Conservation (phyloP, 208 protist species). For the Leishmania gerbilli region DNA sequence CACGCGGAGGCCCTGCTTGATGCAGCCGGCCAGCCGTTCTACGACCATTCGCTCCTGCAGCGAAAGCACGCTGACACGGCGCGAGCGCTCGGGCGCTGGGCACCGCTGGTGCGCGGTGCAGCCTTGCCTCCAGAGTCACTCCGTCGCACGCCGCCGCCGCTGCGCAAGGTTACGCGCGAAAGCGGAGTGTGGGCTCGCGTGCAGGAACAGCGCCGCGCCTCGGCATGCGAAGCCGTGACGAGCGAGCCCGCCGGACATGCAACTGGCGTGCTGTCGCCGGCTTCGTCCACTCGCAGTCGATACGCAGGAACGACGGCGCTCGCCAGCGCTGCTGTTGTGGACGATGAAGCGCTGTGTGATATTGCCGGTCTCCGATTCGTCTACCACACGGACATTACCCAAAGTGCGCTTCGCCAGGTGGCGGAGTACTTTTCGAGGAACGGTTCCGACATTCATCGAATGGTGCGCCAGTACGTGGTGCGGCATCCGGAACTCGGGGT, state of each 20-base stretch:
- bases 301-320: background rate
- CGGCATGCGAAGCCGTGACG: background rate
- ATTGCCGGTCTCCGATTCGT: conserved; percentile 47
- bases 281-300: background rate
- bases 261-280: background rate
- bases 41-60: conserved; percentile 76
- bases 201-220: conserved; percentile 19
- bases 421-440: conserved; percentile 39
- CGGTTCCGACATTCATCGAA: conserved; percentile 58
- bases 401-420: background rate
- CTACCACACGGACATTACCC: conserved; percentile 55
- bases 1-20: conserved; percentile 88
- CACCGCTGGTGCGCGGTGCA: conserved; percentile 33
- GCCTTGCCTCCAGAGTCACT: conserved; percentile 24
- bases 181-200: conserved; percentile 64
- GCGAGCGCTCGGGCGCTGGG: conserved; percentile 71
- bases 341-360: conserved; percentile 82
- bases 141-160: conserved; percentile 55
- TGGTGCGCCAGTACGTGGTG: conserved; percentile 72
- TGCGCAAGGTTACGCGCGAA: conserved; percentile 61
- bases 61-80: conserved; percentile 76
- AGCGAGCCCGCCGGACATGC: background rate
- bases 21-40: conserved; percentile 64
- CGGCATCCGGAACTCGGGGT: conserved; percentile 35
- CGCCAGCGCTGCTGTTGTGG: conserved; percentile 1